A percentile compares a stretch with the other conserved stretches of the same genome.
Conservation (phyloP, 1,284 basidiomycete species). For the Exsudoporus floridanus region DNA sequence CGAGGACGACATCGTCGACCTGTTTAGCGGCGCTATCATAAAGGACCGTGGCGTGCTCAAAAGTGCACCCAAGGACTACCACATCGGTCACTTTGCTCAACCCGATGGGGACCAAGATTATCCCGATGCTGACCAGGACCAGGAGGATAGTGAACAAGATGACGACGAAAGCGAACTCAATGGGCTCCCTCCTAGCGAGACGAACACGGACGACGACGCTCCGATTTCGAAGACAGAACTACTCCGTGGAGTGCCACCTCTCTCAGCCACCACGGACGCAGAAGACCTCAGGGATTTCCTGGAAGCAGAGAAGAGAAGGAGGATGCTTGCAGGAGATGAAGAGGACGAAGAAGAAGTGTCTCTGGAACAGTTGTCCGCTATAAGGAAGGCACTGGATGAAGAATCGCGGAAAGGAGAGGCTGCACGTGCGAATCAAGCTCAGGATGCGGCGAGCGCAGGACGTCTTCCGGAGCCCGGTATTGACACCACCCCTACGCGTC, state of each 20-base stretch:
- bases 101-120: slow-evolving; percentile 45
- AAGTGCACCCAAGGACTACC: slow-evolving; percentile 38
- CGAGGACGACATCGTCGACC: slow-evolving; percentile 74
- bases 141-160: slow-evolving; percentile 34
- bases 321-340: slow-evolving; percentile 47
- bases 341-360: slow-evolving; percentile 33
- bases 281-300: slow-evolving; percentile 65
- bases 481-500: slow-evolving; percentile 22
- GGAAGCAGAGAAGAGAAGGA: slow-evolving; percentile 55
- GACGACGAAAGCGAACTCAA: slow-evolving; percentile 31
- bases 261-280: slow-evolving; percentile 49
- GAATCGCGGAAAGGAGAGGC: slow-evolving; percentile 22
- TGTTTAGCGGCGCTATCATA: slow-evolving; percentile 55
- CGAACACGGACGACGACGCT: slow-evolving; percentile 27
- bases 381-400: slow-evolving; percentile 21
- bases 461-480: slow-evolving; percentile 30
- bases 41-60: slow-evolving; percentile 68
- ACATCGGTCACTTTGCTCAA: slow-evolving; percentile 49
- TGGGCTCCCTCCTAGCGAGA: slow-evolving; percentile 25
- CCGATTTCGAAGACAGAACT: slow-evolving; percentile 34
- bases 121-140: slow-evolving; percentile 29
- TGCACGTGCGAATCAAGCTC: slow-evolving; percentile 10
- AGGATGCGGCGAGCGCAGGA: slow-evolving; percentile 12
- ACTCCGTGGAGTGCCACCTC: slow-evolving; percentile 42
- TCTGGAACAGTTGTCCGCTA: slow-evolving; percentile 13